Conservation (phyloP, 108 stramenopile genomes). For the Mediolabrus comicus region DNA sequence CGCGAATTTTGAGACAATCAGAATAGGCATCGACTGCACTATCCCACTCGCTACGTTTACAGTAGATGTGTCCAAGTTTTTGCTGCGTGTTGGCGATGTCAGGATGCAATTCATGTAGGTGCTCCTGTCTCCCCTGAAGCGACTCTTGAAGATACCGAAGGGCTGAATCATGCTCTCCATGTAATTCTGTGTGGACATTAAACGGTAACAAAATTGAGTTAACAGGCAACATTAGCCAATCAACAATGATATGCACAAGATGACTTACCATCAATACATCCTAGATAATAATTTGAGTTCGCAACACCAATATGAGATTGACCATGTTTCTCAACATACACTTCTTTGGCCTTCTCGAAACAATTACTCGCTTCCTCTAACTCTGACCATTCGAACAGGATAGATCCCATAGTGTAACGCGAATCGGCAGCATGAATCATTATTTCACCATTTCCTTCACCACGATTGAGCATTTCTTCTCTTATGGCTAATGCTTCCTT, state of each 20-base stretch:
- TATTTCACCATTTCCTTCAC: constrained; percentile 11
- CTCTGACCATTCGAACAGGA: constrained; percentile 42
- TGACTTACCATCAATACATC: constrained; percentile 29
- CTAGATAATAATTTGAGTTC: constrained; percentile 34
- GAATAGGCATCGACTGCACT: constrained; percentile 34
- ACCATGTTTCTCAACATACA: constrained; percentile 15
- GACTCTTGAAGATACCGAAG: constrained; percentile 33
- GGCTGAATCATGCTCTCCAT: constrained; percentile 28
- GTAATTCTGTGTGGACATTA: constrained; percentile 1
- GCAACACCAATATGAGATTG: constrained; percentile 20
- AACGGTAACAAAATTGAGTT: neutral
- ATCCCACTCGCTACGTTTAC: constrained; percentile 26
- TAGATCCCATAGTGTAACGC: constrained; percentile 39
- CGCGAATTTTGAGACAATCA: constrained; percentile 31
- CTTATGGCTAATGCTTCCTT: constrained; percentile 40
- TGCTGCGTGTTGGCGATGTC: constrained; percentile 25
- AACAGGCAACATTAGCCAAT: neutral
- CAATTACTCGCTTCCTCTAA: constrained; percentile 31
- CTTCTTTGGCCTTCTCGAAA: constrained; percentile 33
- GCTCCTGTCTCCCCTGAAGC: constrained; percentile 23
- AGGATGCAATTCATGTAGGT: constrained; percentile 17
- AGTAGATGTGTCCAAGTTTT: constrained; percentile 35
- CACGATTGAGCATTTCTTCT: constrained; percentile 9
- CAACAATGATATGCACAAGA: neutral
- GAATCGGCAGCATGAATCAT: constrained; percentile 36